phyloP scores from a whole-genome alignment of 305 asterid species.

The Nicotiana rustica region DNA sequence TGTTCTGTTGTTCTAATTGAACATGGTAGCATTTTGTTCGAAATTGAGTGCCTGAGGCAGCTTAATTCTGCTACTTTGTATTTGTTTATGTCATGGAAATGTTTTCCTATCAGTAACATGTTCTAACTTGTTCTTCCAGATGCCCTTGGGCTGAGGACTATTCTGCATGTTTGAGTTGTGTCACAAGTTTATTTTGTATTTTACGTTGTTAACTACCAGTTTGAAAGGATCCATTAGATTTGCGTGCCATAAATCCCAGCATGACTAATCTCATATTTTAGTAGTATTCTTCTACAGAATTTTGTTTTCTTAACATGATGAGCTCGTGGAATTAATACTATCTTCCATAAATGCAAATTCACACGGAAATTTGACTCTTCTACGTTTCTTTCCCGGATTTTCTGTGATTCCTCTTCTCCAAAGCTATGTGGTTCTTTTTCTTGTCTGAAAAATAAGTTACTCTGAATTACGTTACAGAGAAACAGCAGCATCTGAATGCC shows the following conservation, averaged over 20 bases:
- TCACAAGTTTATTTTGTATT: neutral
- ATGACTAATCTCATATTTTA: slow-evolving; percentile 10
- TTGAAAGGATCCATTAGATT: slow-evolving; percentile 14
- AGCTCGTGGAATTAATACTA: slow-evolving; percentile 9
- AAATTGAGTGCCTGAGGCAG: slow-evolving; percentile 27
- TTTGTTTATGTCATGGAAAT: slow-evolving; percentile 21
- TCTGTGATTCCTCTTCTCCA: slow-evolving; percentile 16
- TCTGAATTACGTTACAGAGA: slow-evolving; percentile 58
- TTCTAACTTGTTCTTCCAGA: slow-evolving; percentile 19
- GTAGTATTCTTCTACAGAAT: slow-evolving; percentile 1
- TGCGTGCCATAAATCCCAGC: slow-evolving; percentile 1
- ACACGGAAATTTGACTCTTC: slow-evolving; percentile 10
- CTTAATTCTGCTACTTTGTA: slow-evolving; percentile 26
- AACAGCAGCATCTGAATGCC: slow-evolving; percentile 70
- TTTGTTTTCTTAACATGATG: neutral
- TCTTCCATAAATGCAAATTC: slow-evolving; percentile 17
- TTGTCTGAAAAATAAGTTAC: slow-evolving; percentile 12
- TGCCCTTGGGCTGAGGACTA: neutral
- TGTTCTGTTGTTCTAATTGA: neutral
- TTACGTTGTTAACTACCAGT: neutral
- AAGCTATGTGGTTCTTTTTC: slow-evolving; percentile 14
- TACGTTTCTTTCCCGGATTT: neutral
- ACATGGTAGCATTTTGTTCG: slow-evolving; percentile 6
- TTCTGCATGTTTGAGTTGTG: slow-evolving; percentile 25
- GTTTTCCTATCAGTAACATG: neutral